These are phyloP conservation scores for Multifurca ochricompacta DNA, from an alignment of 768 basidiomycete genomes.

Conservation along the genomic window DNA sequence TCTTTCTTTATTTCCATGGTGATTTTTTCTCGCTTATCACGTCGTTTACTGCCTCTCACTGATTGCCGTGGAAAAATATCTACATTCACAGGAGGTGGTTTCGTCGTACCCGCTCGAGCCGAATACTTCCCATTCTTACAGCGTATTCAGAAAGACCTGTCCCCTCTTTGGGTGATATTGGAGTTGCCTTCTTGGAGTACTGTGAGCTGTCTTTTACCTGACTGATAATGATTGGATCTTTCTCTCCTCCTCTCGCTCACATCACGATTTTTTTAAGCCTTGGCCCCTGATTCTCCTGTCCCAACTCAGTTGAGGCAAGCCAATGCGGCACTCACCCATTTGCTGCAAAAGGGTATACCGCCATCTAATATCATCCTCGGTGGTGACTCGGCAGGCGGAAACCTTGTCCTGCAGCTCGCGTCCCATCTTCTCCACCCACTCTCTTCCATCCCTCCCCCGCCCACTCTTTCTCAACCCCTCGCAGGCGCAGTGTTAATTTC, in stretches of 20 bases:
- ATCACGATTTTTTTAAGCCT: not conserved
- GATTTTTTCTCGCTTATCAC: too few species aligned
- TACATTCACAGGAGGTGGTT: conserved; percentile 1
- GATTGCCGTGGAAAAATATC: not conserved
- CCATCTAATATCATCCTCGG: conserved; percentile 18
- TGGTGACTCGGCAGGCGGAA: conserved; percentile 23
- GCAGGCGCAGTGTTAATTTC: not conserved
- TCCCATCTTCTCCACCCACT: conserved; percentile 20
- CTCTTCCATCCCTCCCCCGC: conserved; percentile 5
- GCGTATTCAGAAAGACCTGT: not conserved
- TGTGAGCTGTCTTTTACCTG: too few species aligned
- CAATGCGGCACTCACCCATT: conserved; percentile 10
- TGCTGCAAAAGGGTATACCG: conserved; percentile 19
- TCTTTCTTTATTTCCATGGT: conserved; percentile 8
- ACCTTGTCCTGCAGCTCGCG: conserved; percentile 20
- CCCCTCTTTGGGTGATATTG: not conserved
- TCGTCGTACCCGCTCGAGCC: not conserved
- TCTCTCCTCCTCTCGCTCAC: not conserved
- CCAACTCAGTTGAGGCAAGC: conserved; percentile 22
- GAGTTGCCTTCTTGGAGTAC: conserved; percentile 1
- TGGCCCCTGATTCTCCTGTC: conserved; percentile 6
- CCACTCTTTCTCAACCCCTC: not conserved
- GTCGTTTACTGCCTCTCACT: not conserved
- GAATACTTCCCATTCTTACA: not conserved
- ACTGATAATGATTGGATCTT: too few species aligned